Base-by-base conservation (phyloP, 2,329 filamentous ascomycete genomes). In the Diaporthe nobilis region DNA sequence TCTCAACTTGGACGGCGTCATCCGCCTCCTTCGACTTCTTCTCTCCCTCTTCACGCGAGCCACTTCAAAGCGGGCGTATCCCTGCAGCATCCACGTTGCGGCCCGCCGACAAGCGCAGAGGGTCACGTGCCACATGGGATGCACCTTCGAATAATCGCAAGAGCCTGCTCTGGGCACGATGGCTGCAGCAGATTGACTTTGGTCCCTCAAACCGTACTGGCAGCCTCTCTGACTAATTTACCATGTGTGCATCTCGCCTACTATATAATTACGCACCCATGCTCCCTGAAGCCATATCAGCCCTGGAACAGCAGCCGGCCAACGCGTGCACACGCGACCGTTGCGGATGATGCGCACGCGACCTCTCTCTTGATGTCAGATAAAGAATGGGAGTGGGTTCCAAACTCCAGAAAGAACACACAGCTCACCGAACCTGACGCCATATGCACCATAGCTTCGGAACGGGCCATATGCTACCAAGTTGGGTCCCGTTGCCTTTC, bases 11-110 rank as follows among this genome's bases (percentile, higher is more conserved):
- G 51, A 70, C 65, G 49, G 34, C 49, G 65, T 70, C 65, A 70
- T 55, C 65, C 65, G 65, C 47, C 31, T 53, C n/a, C 28, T 39
- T 39, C n/a, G 9, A 9, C 44, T 5, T 39, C 22, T 49, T 9
- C 49, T 13, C n/a, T 39, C n/a, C 28, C 3, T 31, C 28, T 28
- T 28, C 28, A 28, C 28, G 28, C 28, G 28, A 28, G 28, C 28
- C 34, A 53, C 47, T 10, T 31, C 34, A 2, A 70, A 31, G 65
- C 42, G 65, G 65, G 65, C 65, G n/a, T 25, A 42, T 42, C 65
- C 65, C 65, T 70, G 65, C 49, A 70, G 2, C 22, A 53, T 31
- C 63, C 65, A 55, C 49, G 65, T 70, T 70, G 28, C 65, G 65
- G 65, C 65, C 65, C 65, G 65, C 65, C n/a, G 12, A 42, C 49